Evolutionary conservation across 1,139 yeast species (phyloP).

Genomic region (Candida anutae): DNA sequence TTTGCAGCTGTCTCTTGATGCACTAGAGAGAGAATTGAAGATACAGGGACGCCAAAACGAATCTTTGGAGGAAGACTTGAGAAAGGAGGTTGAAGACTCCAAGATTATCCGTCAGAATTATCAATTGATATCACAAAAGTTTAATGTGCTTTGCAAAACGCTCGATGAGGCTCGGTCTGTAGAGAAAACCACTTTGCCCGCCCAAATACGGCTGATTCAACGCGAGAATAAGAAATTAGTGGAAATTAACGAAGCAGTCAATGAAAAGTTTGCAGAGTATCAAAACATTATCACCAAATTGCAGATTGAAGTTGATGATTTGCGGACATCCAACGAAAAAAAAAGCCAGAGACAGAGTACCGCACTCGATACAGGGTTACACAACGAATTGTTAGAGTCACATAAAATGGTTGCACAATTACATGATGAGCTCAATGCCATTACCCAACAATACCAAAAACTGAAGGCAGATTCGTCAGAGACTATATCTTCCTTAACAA

Average conservation of each 20-base stretch:
- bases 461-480: conserved; percentile 18
- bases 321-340: too few relatives aligned
- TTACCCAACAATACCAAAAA: conserved; percentile 15
- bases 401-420: conserved; percentile 15
- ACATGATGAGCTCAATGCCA: conserved; percentile 15
- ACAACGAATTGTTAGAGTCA: conserved; percentile 11
- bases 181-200: too few relatives aligned
- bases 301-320: conserved; percentile 23
- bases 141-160: conserved; percentile 10
- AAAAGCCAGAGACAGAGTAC: conserved; percentile 4
- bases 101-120: conserved; percentile 14
- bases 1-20: conserved; percentile 10
- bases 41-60: conserved; percentile 16
- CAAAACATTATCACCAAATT: conserved; percentile 25
- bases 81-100: conserved; percentile 17
- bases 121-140: conserved; percentile 12
- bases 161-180: conserved; percentile 8
- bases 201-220: conserved; percentile 10
- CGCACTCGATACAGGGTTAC: conserved; percentile 5
- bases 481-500: conserved; percentile 20
- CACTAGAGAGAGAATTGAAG: conserved; percentile 16
- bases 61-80: conserved; percentile 16
- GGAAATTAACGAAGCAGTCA: conserved; percentile 11
- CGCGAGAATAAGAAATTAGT: conserved; percentile 15
- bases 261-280: conserved; percentile 22